Evolutionary conservation across 2,329 filamentous ascomycete genomes (phyloP).

Genomic region (Mycosphaerella sp.): DNA sequence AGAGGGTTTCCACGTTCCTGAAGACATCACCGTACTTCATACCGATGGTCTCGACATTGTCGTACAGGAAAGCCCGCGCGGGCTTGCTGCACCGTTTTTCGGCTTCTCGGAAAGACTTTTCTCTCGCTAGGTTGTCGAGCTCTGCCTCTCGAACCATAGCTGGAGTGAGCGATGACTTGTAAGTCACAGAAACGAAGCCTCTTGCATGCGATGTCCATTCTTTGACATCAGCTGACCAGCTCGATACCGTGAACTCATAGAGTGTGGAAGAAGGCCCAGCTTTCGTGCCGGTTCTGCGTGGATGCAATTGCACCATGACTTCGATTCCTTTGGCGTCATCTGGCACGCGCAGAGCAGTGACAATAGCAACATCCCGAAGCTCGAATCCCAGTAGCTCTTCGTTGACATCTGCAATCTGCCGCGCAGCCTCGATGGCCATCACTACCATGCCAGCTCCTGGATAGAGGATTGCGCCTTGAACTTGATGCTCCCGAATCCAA

Average conservation of each 20-base stretch:
- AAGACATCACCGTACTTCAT: constrained; percentile 17
- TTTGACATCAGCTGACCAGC: neutral
- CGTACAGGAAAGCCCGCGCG: constrained; percentile 3
- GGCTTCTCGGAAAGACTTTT: neutral
- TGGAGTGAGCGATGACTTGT: neutral
- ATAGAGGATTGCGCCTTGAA: constrained; percentile 7
- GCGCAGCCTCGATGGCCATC: constrained; percentile 13
- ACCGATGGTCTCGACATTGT: constrained; percentile 11
- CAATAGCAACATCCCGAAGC: constrained; percentile 12
- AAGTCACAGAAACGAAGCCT: constrained; percentile 2
- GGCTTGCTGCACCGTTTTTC: neutral
- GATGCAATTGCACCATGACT: constrained; percentile 7
- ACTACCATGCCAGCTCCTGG: constrained; percentile 13
- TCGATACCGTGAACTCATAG: constrained; percentile 8
- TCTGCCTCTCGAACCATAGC: neutral
- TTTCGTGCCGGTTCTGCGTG: neutral
- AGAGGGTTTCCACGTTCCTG: constrained; percentile 10
- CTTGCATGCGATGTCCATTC: constrained; percentile 8
- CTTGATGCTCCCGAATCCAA: constrained; percentile 17
- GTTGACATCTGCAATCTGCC: constrained; percentile 5
- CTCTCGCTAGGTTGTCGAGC: neutral
- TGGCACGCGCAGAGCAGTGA: constrained; percentile 4
- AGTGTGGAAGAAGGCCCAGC: constrained; percentile 1
- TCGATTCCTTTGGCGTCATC: constrained; percentile 9
- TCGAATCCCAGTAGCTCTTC: constrained; percentile 8